These are phyloP conservation scores for Meira nashicola DNA, from an alignment of 1,284 basidiomycete species.

Conservation along the genomic window DNA sequence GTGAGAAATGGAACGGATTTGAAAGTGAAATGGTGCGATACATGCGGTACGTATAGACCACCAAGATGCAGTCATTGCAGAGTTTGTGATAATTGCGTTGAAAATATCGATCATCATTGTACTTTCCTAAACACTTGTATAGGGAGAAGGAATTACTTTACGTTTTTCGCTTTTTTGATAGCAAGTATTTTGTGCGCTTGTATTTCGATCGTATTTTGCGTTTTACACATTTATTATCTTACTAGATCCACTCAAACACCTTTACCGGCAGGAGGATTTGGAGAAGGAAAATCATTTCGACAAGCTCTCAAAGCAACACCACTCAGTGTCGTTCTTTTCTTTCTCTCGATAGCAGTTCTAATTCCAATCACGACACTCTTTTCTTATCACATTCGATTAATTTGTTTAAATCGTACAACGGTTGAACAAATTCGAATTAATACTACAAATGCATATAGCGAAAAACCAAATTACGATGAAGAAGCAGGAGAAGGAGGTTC, in stretches of 20 bases:
- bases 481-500: neutral
- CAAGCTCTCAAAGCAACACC: constrained; percentile 32
- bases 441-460: constrained; percentile 28
- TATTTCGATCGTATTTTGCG: constrained; percentile 23
- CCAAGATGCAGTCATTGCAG: constrained; percentile 50
- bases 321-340: constrained; percentile 39
- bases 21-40: constrained; percentile 49
- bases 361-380: constrained; percentile 35
- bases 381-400: constrained; percentile 41
- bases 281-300: constrained; percentile 21
- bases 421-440: constrained; percentile 49
- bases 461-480: constrained; percentile 1
- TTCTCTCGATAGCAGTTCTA: constrained; percentile 25
- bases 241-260: constrained; percentile 20
- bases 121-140: constrained; percentile 53
- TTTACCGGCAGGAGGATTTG: constrained; percentile 20
- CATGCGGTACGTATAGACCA: constrained; percentile 48
- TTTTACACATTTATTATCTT: constrained; percentile 24
- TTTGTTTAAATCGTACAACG: constrained; percentile 44
- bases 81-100: constrained; percentile 52
- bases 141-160: constrained; percentile 49
- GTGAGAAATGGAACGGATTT: constrained; percentile 22
- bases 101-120: constrained; percentile 52
- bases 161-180: constrained; percentile 45
- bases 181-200: constrained; percentile 19